Percentiles rank a stretch among this genome's conserved stretches.
These are phyloP conservation scores for Botrytis sinoallii DNA, from an alignment of 2,329 filamentous ascomycete genomes.

Conservation along the genomic window DNA sequence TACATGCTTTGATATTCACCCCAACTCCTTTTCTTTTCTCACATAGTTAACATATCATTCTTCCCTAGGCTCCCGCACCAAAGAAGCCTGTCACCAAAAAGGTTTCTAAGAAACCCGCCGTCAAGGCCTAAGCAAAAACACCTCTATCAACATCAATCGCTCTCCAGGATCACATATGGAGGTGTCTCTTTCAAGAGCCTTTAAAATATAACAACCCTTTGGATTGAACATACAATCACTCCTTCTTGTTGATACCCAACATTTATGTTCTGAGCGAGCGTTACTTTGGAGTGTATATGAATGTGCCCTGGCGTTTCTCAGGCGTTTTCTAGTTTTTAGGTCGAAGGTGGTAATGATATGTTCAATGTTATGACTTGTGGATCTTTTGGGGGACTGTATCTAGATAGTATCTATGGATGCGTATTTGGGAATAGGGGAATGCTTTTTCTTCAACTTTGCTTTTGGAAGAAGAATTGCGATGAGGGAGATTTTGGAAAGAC, in stretches of 20 bases:
- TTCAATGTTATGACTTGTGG: neutral
- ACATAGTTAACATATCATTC: slow-evolving; percentile 17
- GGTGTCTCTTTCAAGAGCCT: slow-evolving; percentile 3
- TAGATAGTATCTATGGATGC: slow-evolving; percentile 11
- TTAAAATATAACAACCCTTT: slow-evolving; percentile 6
- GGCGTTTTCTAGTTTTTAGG: slow-evolving; percentile 9
- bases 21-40: neutral
- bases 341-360: neutral
- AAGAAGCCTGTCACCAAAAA: slow-evolving; percentile 37
- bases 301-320: slow-evolving; percentile 12
- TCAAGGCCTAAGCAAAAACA: neutral
- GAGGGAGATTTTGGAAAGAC: neutral
- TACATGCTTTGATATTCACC: neutral
- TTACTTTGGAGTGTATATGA: slow-evolving; percentile 13
- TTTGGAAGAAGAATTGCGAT: neutral
- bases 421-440: slow-evolving; percentile 4
- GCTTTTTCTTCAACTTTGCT: neutral
- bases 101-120: neutral
- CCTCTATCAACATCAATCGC: neutral
- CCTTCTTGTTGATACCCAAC: neutral
- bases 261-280: slow-evolving; percentile 10
- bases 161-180: slow-evolving; percentile 1
- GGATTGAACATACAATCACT: slow-evolving; percentile 2
- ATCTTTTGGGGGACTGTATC: neutral
- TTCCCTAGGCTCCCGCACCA: slow-evolving; percentile 35